These are phyloP conservation scores for Umbelopsis vinacea DNA, from an alignment of 192 early-diverging fungal species.

Conservation along the genomic window DNA sequence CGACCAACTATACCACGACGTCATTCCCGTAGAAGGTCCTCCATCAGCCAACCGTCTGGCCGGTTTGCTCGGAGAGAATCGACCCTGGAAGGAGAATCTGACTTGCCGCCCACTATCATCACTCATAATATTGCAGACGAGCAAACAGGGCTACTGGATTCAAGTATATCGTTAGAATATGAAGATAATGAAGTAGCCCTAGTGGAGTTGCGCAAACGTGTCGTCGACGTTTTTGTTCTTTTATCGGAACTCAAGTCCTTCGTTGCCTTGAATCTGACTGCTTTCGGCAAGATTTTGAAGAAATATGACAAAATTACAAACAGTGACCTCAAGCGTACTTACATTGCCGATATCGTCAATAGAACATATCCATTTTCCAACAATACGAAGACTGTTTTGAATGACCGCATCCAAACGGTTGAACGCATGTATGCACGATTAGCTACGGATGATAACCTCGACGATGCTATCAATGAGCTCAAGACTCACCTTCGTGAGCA, in stretches of 20 bases:
- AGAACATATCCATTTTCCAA: conserved; percentile 71
- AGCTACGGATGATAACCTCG: conserved; percentile 61
- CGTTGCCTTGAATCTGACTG: conserved; percentile 87
- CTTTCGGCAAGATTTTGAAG: conserved; percentile 94
- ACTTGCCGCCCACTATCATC: conserved; percentile 40
- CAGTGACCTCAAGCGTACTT: conserved; percentile 69
- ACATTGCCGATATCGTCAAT: conserved; percentile 68
- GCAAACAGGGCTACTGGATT: conserved; percentile 4
- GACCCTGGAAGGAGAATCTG: conserved; percentile 32
- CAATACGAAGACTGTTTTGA: conserved; percentile 63
- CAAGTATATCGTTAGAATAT: background rate
- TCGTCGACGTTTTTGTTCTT: conserved; percentile 80
- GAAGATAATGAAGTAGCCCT: background rate
- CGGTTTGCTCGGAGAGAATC: conserved; percentile 40
- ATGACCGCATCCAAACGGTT: conserved; percentile 64
- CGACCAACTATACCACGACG: background rate
- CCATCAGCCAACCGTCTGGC: conserved; percentile 15
- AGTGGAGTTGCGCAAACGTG: conserved; percentile 37
- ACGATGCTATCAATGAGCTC: conserved; percentile 74
- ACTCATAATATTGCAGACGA: conserved; percentile 35
- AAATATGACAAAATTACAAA: conserved; percentile 97
- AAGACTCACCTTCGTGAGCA: conserved; percentile 84
- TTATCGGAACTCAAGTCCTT: conserved; percentile 88
- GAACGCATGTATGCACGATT: conserved; percentile 69
- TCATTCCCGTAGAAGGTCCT: conserved; percentile 14